Evolutionary conservation across 108 stramenopile genomes (phyloP).

Genomic region (Fragilaria radians): DNA sequence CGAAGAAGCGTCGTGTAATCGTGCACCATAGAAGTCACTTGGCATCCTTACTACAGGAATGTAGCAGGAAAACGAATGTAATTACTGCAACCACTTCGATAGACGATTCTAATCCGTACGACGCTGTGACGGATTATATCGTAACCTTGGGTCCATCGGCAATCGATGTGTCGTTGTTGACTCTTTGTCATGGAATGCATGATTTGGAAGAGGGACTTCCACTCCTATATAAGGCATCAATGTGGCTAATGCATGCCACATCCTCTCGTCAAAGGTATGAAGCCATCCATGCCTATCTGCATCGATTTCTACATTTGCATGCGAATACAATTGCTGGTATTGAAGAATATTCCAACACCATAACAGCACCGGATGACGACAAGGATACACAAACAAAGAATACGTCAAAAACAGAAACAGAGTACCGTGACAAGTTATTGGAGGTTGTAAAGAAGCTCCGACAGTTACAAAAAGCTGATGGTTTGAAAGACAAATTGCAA

Average conservation of each 20-base stretch:
- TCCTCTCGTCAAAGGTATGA: constrained; percentile 72
- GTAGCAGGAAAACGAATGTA: constrained; percentile 17
- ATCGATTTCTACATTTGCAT: constrained; percentile 78
- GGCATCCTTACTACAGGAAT: constrained; percentile 56
- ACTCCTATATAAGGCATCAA: constrained; percentile 50
- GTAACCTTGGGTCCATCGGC: constrained; percentile 76
- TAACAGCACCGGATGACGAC: constrained; percentile 6
- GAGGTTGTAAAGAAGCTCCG: constrained; percentile 38
- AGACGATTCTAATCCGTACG: too few relatives aligned
- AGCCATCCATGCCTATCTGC: constrained; percentile 82
- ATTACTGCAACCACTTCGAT: constrained; percentile 22
- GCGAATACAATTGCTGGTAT: constrained; percentile 53
- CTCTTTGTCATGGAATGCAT: constrained; percentile 77
- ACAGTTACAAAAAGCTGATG: constrained; percentile 40
- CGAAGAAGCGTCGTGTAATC: constrained; percentile 48
- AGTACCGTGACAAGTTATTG: constrained; percentile 36
- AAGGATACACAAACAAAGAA: constrained; percentile 13
- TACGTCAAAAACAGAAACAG: constrained; percentile 15
- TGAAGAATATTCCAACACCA: constrained; percentile 22
- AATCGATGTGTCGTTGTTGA: constrained; percentile 87
- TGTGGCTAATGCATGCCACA: constrained; percentile 71
- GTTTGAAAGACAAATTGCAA: constrained; percentile 67
- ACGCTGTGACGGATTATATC: constrained; percentile 60
- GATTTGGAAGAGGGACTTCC: constrained; percentile 81
- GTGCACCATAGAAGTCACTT: constrained; percentile 60